phyloP scores from a whole-genome alignment of 2,329 filamentous ascomycete species.

The Colletotrichum endophyticum region DNA sequence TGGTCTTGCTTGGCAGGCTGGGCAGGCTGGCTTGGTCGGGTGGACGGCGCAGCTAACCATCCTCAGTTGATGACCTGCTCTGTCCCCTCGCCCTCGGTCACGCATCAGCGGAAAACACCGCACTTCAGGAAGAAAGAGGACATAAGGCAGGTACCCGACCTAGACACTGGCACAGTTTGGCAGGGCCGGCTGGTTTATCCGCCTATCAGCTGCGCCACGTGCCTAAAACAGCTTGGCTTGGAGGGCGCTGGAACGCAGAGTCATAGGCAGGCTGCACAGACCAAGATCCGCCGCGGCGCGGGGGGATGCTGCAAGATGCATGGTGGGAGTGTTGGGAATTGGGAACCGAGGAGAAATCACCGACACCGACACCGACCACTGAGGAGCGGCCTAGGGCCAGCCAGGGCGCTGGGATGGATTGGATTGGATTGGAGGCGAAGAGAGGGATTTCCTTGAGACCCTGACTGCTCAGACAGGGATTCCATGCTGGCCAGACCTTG shows the following conservation, averaged over 20 bases:
- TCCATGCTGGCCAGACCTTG: not conserved
- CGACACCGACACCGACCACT: not conserved
- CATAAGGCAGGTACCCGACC: too few species aligned
- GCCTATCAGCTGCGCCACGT: slow-evolving; percentile 11
- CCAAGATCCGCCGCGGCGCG: not conserved
- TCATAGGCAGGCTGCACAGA: not conserved
- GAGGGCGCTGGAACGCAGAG: not conserved
- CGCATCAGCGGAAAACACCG: not conserved
- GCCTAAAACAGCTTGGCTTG: not conserved
- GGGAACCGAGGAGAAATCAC: not conserved
- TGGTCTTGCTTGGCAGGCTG: not conserved
- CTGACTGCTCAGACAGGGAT: not conserved
- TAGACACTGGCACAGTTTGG: not conserved
- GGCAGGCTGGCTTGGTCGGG: not conserved
- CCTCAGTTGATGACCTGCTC: not conserved
- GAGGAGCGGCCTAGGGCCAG: not conserved
- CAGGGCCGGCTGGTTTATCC: not conserved
- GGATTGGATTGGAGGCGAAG: not conserved
- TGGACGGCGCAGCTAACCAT: not conserved
- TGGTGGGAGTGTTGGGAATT: not conserved
- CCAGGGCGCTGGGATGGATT: not conserved
- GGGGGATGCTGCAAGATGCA: not conserved
- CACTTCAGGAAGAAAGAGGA: not conserved
- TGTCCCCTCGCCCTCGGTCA: not conserved
- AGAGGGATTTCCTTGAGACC: not conserved